Conservation (phyloP, 352 stramenopile species). For the Phytophthora crassamura region DNA sequence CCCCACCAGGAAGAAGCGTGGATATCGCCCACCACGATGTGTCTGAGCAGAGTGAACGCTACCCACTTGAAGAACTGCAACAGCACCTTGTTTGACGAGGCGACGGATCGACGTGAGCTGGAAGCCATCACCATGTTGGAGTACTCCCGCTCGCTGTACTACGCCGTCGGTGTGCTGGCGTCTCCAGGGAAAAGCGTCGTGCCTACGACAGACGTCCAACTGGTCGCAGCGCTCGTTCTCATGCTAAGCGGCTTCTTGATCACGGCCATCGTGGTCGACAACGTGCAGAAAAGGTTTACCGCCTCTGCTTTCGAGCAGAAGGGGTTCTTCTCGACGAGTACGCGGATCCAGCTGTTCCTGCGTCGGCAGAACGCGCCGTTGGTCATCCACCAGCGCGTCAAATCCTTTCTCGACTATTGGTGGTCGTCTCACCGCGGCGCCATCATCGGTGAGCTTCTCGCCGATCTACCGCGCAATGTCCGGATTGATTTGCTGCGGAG, state of each 20-base stretch:
- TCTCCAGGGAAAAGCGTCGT: slow-evolving; percentile 54
- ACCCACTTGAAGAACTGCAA: slow-evolving; percentile 26
- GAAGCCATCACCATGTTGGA: slow-evolving; percentile 25
- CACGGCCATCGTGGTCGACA: slow-evolving; percentile 51
- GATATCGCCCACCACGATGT: slow-evolving; percentile 37
- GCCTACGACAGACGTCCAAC: slow-evolving; percentile 44
- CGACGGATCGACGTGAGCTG: slow-evolving; percentile 17
- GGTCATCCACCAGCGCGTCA: slow-evolving; percentile 55
- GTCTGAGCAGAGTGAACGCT: slow-evolving; percentile 25
- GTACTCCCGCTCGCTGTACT: slow-evolving; percentile 53
- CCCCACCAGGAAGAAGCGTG: slow-evolving; percentile 35
- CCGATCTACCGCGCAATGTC: slow-evolving; percentile 57
- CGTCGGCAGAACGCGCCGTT: slow-evolving; percentile 54
- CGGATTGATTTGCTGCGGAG: slow-evolving; percentile 51
- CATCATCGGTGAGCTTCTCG: slow-evolving; percentile 49
- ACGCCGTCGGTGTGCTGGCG: slow-evolving; percentile 48
- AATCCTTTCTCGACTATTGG: slow-evolving; percentile 75
- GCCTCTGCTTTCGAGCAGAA: slow-evolving; percentile 65
- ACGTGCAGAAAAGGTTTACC: slow-evolving; percentile 64
- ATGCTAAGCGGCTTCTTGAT: slow-evolving; percentile 60
- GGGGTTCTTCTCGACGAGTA: slow-evolving; percentile 58
- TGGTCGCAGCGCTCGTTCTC: slow-evolving; percentile 44
- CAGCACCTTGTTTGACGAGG: slow-evolving; percentile 5
- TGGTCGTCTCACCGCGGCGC: slow-evolving; percentile 68
- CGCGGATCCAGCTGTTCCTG: slow-evolving; percentile 63